phyloP scores from a whole-genome alignment of 805 yeast genomes.

The Yarrowia sp. region DNA sequence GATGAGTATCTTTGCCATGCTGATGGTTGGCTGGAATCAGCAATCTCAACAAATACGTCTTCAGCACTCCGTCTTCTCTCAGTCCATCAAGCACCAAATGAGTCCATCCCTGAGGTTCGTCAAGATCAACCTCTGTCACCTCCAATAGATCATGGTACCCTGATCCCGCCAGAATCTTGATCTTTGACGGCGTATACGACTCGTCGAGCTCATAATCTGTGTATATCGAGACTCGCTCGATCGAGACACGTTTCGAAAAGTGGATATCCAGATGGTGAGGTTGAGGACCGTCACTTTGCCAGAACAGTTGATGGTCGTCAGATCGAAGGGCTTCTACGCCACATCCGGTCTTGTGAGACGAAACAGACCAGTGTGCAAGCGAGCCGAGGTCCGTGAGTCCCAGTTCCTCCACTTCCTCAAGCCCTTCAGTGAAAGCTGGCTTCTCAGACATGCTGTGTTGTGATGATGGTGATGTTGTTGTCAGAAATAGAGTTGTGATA shows the following conservation, averaged over 20 bases:
- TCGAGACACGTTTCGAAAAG: constrained; percentile 75
- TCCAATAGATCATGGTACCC: constrained; percentile 79
- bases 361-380: constrained; percentile 82
- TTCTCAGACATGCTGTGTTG: constrained; percentile 4
- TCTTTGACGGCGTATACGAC: constrained; percentile 85
- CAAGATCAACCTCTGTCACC: constrained; percentile 64
- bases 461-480: background rate
- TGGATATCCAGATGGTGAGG: constrained; percentile 85
- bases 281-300: constrained; percentile 95
- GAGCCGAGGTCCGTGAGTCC: constrained; percentile 79
- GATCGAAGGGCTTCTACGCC: constrained; percentile 77
- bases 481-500: background rate
- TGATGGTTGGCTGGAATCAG: constrained; percentile 81
- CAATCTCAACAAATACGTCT: constrained; percentile 70
- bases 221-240: constrained; percentile 73
- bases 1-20: constrained; percentile 94
- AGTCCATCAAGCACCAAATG: constrained; percentile 65
- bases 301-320: constrained; percentile 69
- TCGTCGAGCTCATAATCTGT: constrained; percentile 79
- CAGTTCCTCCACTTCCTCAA: constrained; percentile 61
- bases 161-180: constrained; percentile 72
- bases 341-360: constrained; percentile 74
- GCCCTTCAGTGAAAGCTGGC: constrained; percentile 50
- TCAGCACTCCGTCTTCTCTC: constrained; percentile 58
- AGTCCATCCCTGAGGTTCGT: constrained; percentile 81